Conservation (phyloP, 805 yeast genomes). For the Yamadazyma philogaea region DNA sequence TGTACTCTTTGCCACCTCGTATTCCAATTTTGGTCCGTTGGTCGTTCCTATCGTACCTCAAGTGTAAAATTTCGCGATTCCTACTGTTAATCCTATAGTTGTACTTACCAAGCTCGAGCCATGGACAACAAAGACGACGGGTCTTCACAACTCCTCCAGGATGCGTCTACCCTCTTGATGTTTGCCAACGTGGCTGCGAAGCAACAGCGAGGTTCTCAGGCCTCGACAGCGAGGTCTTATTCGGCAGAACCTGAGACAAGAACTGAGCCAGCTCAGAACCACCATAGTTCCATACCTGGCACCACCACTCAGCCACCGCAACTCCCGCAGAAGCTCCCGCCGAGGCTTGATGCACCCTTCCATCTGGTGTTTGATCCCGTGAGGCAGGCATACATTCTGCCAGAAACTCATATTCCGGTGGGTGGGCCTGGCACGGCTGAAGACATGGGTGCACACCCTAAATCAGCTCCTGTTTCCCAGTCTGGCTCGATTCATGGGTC, state of each 20-base stretch:
- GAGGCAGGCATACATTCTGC: slow-evolving; percentile 4
- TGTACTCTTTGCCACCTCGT: no score
- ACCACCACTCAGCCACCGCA: no score
- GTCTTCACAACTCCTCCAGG: slow-evolving; percentile 47
- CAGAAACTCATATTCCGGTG: background rate
- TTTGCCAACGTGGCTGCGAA: slow-evolving; percentile 55
- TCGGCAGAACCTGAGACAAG: background rate
- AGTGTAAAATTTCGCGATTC: background rate
- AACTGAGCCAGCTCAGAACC: background rate
- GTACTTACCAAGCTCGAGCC: background rate
- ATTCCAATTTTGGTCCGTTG: no score
- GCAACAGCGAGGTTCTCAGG: slow-evolving; percentile 18
- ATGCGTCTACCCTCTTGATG: slow-evolving; percentile 60
- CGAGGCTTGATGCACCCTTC: no score
- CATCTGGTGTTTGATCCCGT: slow-evolving; percentile 8
- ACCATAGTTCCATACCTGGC: no score
- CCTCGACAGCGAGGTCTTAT: slow-evolving; percentile 2
- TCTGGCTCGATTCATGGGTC: slow-evolving; percentile 1
- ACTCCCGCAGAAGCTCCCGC: no score
- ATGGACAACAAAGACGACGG: slow-evolving; percentile 16
- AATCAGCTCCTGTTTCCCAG: slow-evolving; percentile 10
- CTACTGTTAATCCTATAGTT: background rate
- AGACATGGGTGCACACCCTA: background rate
- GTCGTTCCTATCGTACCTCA: no score
- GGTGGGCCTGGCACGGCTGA: background rate